Percentiles rank a stretch among this genome's conserved stretches.
These are phyloP conservation scores for Melaleuca quinquenervia DNA, from an alignment of 345 rosid species.

Conservation along the genomic window DNA sequence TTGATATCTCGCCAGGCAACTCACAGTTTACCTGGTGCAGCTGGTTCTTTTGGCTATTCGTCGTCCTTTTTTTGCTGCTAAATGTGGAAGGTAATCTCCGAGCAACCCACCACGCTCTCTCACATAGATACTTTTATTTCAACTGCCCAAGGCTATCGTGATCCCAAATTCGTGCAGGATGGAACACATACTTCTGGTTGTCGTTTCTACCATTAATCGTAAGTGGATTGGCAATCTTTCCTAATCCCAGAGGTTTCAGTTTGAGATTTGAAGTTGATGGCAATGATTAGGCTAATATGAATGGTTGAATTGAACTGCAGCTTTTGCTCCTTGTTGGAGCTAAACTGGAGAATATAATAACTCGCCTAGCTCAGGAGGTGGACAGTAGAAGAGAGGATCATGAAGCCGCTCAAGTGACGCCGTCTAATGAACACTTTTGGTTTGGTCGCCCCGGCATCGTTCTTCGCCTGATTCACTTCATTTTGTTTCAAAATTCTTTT, in stretches of 20 bases:
- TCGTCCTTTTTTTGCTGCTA: slow-evolving; percentile 63
- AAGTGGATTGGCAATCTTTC: slow-evolving; percentile 18
- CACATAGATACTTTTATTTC: not conserved
- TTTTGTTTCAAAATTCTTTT: slow-evolving; percentile 75
- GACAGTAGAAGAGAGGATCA: not conserved
- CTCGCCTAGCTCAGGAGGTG: slow-evolving; percentile 41
- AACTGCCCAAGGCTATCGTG: not conserved
- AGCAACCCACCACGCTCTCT: not conserved
- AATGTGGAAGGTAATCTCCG: slow-evolving; percentile 45
- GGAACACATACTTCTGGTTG: slow-evolving; percentile 83
- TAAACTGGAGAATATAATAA: slow-evolving; percentile 61
- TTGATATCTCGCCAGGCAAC: not conserved
- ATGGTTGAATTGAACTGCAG: slow-evolving; percentile 16
- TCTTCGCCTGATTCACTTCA: slow-evolving; percentile 65
- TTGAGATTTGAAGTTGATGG: not conserved
- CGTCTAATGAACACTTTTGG: slow-evolving; percentile 79
- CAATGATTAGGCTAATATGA: not conserved
- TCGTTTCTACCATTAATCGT: slow-evolving; percentile 73
- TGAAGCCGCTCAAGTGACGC: slow-evolving; percentile 40
- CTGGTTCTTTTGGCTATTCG: slow-evolving; percentile 88
- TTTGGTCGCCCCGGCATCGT: slow-evolving; percentile 36
- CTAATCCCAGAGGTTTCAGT: not conserved
- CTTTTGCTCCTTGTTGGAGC: slow-evolving; percentile 74
- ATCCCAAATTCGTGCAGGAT: slow-evolving; percentile 32
- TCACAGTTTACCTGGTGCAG: slow-evolving; percentile 14